Percentiles rank a stretch among this genome's conserved stretches.
phyloP scores from a whole-genome alignment of 331 rosid species.

The Cydonia oblonga region DNA sequence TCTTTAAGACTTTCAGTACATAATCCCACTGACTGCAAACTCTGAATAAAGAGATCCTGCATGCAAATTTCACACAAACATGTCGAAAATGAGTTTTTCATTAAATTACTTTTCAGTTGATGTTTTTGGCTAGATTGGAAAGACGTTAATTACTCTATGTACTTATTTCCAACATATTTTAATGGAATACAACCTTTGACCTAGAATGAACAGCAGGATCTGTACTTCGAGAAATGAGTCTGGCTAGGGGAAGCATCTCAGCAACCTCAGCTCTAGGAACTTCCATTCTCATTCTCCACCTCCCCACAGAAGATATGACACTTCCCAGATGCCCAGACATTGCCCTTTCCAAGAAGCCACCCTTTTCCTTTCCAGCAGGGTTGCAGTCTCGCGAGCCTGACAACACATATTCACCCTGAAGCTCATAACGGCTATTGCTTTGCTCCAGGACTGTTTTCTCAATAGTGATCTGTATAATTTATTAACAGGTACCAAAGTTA shows the following conservation, averaged over 20 bases:
- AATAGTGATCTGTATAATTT: slow-evolving; percentile 45
- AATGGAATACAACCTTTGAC: slow-evolving; percentile 65
- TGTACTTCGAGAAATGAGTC: slow-evolving; percentile 73
- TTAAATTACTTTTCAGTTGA: not conserved
- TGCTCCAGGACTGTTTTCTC: slow-evolving; percentile 86
- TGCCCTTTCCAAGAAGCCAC: slow-evolving; percentile 38
- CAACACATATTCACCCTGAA: slow-evolving; percentile 93
- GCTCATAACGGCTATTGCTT: slow-evolving; percentile 79
- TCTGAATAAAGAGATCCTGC: slow-evolving; percentile 81
- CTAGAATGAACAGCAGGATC: slow-evolving; percentile 80
- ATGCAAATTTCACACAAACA: slow-evolving; percentile 12
- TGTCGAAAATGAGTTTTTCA: not conserved
- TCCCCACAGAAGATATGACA: slow-evolving; percentile 91
- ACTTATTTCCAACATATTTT: slow-evolving; percentile 11
- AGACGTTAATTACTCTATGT: not conserved
- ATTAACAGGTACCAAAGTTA: not conserved
- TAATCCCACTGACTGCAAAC: slow-evolving; percentile 72
- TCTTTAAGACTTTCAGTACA: slow-evolving; percentile 38
- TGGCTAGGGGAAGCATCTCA: slow-evolving; percentile 96
- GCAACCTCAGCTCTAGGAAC: slow-evolving; percentile 79
- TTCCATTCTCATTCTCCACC: slow-evolving; percentile 97
- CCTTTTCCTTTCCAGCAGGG: slow-evolving; percentile 41
- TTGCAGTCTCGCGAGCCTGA: slow-evolving; percentile 60
- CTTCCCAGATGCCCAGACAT: slow-evolving; percentile 71
- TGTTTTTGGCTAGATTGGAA: not conserved